Evolutionary conservation across 495 filamentous ascomycete genomes (phyloP).

Genomic region (Neurospora terricola): DNA sequence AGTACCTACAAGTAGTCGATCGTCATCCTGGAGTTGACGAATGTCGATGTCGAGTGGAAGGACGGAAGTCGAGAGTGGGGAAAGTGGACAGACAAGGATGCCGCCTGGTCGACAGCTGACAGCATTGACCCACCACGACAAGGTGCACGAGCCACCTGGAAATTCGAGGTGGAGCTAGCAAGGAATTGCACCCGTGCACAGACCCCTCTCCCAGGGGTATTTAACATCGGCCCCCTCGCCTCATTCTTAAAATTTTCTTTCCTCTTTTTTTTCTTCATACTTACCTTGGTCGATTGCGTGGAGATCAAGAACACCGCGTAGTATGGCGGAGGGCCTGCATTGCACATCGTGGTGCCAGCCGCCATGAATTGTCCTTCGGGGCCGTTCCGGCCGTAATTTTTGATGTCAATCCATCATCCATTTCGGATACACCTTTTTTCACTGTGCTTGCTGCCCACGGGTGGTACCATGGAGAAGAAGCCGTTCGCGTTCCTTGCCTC

Average conservation of each 20-base stretch:
- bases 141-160: not conserved
- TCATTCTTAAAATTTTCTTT: constrained; percentile 6
- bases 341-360: constrained; percentile 16
- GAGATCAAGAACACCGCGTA: constrained; percentile 11
- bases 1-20: not conserved
- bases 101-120: not conserved
- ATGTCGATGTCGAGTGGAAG: not conserved
- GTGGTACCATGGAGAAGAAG: constrained; percentile 13
- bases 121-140: not conserved
- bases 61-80: not conserved
- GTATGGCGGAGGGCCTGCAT: constrained; percentile 15
- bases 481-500: not conserved
- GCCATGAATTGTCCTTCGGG: constrained; percentile 18
- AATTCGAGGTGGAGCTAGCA: not conserved
- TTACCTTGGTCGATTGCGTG: constrained; percentile 16
- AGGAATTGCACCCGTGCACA: constrained; percentile 7
- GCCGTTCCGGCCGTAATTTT: constrained; percentile 18
- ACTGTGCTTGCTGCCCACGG: constrained; percentile 6
- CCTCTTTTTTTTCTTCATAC: constrained; percentile 16
- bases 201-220: not conserved
- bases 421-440: constrained; percentile 11
- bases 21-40: not conserved
- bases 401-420: constrained; percentile 6
- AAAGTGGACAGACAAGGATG: not conserved
- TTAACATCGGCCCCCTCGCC: not conserved